Evolutionary conservation across 441 rosid species (phyloP), one percentile per base, ranked within the genome.

Genomic region (Croton laevigatus): DNA sequence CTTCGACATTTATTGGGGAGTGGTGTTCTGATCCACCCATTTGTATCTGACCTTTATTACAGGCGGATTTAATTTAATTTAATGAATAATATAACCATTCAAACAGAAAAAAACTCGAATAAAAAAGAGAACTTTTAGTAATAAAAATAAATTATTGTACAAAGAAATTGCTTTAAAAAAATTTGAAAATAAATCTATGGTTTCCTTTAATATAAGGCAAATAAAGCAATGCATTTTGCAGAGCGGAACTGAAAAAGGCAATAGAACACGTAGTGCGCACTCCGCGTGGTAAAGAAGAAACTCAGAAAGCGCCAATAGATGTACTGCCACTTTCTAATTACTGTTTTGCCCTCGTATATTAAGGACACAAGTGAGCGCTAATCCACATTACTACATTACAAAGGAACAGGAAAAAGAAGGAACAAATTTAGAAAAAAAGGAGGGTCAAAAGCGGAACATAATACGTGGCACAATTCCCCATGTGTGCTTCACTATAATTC

Each of bases 401-500:
- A 27, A 27, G 13, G 65, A 62, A 67, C 17, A 1, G 0, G 16
- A 51, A 20, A 72, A 66, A 40, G 1, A 49, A 53, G 11, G 6
- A 61, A 13, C 8, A 57, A 27, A 13, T 8, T 23, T 12, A 57
- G 38, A 57, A 77, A 27, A n/a, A 69, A 37, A 11, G 16, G 19
- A 12, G 34, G 71, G 55, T 5, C 44, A 22, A 45, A 65, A 38
- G 67, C 45, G 59, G 42, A 72, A 52, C 62, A 70, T 58, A 60
- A 75, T 34, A 76, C 79, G 82, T 71, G 81, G 85, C 89, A 83
- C 93, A 82, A 82, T 86, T 88, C 82, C 90, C 90, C 84, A 79
- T 70, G 80, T 80, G 81, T 54, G 5, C 61, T 34, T 66, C 67
- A 17, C 51, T 60, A 53, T 67, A 20, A 55, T 72, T 71, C 68